phyloP scores from a whole-genome alignment of 345 rosid genomes.

The Populus alba region DNA sequence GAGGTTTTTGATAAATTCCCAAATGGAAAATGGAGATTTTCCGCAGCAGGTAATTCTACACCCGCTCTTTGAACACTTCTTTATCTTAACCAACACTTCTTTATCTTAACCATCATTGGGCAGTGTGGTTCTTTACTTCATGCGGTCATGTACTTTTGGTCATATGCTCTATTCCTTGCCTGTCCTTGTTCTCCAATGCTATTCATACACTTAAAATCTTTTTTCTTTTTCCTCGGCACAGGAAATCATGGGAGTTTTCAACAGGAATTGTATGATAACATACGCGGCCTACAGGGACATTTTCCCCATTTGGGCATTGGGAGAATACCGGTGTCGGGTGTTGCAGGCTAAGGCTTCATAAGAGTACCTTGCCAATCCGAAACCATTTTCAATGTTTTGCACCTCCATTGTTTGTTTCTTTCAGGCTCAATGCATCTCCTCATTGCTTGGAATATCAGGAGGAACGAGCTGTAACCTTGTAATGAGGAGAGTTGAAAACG shows the following conservation, averaged over 20 bases:
- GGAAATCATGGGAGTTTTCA: constrained; percentile 69
- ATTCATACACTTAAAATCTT: neutral
- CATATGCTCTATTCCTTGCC: neutral
- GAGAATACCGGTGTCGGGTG: constrained; percentile 46
- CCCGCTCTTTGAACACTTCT: neutral
- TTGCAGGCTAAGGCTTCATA: constrained; percentile 11
- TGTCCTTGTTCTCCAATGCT: neutral
- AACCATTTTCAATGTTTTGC: neutral
- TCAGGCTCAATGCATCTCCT: neutral
- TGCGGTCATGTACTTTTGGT: neutral
- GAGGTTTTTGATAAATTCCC: constrained; percentile 43
- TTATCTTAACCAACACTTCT: neutral
- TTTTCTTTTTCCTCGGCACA: constrained; percentile 2
- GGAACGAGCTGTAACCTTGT: too few species aligned
- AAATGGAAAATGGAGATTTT: constrained; percentile 65
- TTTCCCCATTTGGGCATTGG: constrained; percentile 68
- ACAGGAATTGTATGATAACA: constrained; percentile 61
- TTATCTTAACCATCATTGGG: neutral
- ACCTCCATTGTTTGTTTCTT: neutral
- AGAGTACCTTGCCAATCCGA: neutral
- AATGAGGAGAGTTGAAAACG: too few species aligned
- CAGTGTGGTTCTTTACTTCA: neutral
- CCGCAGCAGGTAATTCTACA: constrained; percentile 54
- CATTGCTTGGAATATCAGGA: neutral
- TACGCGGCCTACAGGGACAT: constrained; percentile 57